A percentile compares a stretch with the other conserved stretches of the same genome.
Conservation (phyloP, 306 rosid genomes). For the Dalbergia cultrata region DNA sequence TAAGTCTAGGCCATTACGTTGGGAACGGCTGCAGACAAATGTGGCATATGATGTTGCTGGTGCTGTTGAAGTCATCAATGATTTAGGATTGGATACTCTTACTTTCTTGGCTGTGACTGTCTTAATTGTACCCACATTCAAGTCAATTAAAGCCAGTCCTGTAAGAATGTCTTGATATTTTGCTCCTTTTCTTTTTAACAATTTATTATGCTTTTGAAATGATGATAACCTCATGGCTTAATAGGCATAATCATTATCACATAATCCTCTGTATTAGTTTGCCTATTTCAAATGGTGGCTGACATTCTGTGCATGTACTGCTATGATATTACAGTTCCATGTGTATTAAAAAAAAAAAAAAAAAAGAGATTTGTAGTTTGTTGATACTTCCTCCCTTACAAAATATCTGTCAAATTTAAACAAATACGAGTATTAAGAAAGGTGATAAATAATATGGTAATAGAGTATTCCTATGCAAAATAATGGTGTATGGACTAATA, state of each 20-base stretch:
- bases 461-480: too few species aligned
- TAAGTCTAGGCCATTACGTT: slow-evolving; percentile 46
- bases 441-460: too few species aligned
- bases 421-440: too few species aligned
- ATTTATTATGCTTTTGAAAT: slow-evolving; percentile 4
- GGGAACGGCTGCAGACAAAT: slow-evolving; percentile 55
- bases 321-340: slow-evolving; percentile 23
- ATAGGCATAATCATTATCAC: slow-evolving; percentile 20
- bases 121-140: slow-evolving; percentile 86
- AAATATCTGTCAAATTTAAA: too few species aligned
- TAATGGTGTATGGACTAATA: too few species aligned
- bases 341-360: too few species aligned
- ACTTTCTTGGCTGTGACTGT: slow-evolving; percentile 87
- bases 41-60: slow-evolving; percentile 78
- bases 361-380: background rate
- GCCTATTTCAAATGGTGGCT: slow-evolving; percentile 25
- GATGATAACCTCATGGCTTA: slow-evolving; percentile 18
- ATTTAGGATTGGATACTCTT: slow-evolving; percentile 91
- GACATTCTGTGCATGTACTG: background rate
- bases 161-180: slow-evolving; percentile 45
- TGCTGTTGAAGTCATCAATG: slow-evolving; percentile 85
- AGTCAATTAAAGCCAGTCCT: slow-evolving; percentile 70
- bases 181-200: background rate
- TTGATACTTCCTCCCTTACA: background rate
- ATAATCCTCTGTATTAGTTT: slow-evolving; percentile 27